Base-by-base conservation (phyloP, 306 rosid species). In the Cucumis hystrix region DNA sequence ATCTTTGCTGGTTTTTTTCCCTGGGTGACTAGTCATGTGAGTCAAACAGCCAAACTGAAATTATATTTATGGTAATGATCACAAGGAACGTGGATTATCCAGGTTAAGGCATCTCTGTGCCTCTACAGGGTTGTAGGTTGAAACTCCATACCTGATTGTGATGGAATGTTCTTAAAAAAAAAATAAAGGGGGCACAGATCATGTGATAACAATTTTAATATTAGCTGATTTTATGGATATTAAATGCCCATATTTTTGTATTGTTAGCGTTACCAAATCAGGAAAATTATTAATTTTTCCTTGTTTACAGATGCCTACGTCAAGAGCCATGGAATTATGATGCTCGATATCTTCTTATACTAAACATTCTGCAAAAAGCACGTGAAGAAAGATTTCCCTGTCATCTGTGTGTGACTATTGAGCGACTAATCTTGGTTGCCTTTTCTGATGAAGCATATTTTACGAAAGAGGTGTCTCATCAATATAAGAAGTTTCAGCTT, bases 371-470 rank as follows among this genome's bases (percentile, higher is more conserved):
- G 63, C 98, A 94, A 80, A 90, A 85, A 84, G 98, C 98, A 73
- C 95, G 96, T 8, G 96, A 94, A 88, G 93, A 94, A 84, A 89
- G 87, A 81, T 94, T 89, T 87, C 98, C 98, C 81, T 82, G 49
- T 59, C 88, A 92, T 87, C 84, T 89, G 23, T 82, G 96, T 79
- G 59, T 78, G 64, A 71, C 75, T 54, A 89, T 94, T 71, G 83
- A 82, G 86, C 95, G 95, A 81, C 85, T 94, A 63, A 86, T 84
- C 73, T 51, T 21, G 52, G 80, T 82, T 75, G 86, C 97, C 67
- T 91, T 94, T 78, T 87, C 93, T 66, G 77, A 84, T 84, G 89
- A 86, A 75, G 54, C 77, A 59, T 83, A 81, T 85, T 68, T 81
- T 21, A 35, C 77, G 77, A 77, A 80, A 63, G 89, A 88, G 67